Percentiles rank a stretch among this genome's conserved stretches.
These are phyloP conservation scores for Truncatella angustata DNA, from an alignment of 2,329 filamentous ascomycete species.

Conservation along the genomic window DNA sequence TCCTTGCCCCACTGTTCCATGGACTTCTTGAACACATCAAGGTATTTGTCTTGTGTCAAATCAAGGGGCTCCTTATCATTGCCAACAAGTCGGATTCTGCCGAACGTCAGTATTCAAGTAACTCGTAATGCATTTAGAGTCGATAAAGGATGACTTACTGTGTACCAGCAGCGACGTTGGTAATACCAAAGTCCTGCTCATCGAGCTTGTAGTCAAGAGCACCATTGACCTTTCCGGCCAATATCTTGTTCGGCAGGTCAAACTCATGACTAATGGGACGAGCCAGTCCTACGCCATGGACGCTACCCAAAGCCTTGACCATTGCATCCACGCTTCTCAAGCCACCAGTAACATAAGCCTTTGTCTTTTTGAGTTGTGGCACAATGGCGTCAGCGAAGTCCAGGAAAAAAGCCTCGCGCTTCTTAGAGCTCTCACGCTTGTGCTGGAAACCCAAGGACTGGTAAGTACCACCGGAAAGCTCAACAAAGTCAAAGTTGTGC, in stretches of 20 bases:
- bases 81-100: constrained; percentile 31
- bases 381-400: constrained; percentile 59
- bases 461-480: constrained; percentile 64
- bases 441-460: constrained; percentile 46
- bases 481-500: constrained; percentile 62
- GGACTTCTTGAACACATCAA: constrained; percentile 25
- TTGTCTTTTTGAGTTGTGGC: constrained; percentile 44
- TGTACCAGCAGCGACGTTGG: constrained; percentile 26
- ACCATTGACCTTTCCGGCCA: constrained; percentile 40
- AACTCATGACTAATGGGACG: constrained; percentile 33
- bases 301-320: constrained; percentile 53
- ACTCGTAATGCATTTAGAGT: neutral
- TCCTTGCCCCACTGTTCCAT: constrained; percentile 27
- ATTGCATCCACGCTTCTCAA: constrained; percentile 54
- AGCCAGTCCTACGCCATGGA: constrained; percentile 60
- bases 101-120: neutral
- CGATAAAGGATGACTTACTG: constrained; percentile 30
- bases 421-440: constrained; percentile 39
- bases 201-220: constrained; percentile 47
- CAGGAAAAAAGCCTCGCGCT: constrained; percentile 67
- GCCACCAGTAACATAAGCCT: constrained; percentile 58
- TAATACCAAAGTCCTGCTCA: constrained; percentile 47
- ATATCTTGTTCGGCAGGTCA: constrained; percentile 26
- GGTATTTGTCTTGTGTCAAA: constrained; percentile 29
- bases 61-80: constrained; percentile 30